phyloP scores from a whole-genome alignment of 2,329 filamentous ascomycete species.

The Cadophora sp. region DNA sequence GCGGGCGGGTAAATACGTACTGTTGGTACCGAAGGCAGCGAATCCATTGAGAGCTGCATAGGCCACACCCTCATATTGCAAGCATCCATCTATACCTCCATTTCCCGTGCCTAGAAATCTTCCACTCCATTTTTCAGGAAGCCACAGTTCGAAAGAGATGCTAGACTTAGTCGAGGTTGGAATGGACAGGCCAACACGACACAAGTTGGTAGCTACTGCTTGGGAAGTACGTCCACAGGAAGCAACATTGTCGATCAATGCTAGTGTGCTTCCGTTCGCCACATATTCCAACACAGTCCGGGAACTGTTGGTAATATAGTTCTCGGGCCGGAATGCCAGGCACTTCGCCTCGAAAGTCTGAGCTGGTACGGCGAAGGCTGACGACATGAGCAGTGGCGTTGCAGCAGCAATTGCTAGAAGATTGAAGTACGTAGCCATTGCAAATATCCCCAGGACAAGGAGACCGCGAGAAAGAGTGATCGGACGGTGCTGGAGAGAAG shows the following conservation, averaged over 20 bases:
- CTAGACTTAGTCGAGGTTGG: constrained; percentile 24
- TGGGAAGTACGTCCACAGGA: constrained; percentile 29
- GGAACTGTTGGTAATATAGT: constrained; percentile 26
- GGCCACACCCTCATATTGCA: constrained; percentile 33
- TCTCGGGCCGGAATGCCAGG: constrained; percentile 24
- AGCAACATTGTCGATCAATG: constrained; percentile 22
- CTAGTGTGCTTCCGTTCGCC: constrained; percentile 19
- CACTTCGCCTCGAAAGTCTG: constrained; percentile 19
- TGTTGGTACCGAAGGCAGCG: constrained; percentile 36
- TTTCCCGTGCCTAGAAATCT: constrained; percentile 50
- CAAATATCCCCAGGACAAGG: constrained; percentile 1
- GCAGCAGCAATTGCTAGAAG: constrained; percentile 6
- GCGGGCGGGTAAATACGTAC: not conserved
- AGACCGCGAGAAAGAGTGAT: not conserved
- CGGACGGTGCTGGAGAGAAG: not conserved
- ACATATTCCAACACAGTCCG: constrained; percentile 24
- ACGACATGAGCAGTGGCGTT: not conserved
- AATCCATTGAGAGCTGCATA: constrained; percentile 37
- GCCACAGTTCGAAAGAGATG: constrained; percentile 35
- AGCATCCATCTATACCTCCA: constrained; percentile 39
- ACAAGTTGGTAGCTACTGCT: constrained; percentile 27
- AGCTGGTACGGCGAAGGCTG: not conserved
- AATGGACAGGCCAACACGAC: constrained; percentile 35
- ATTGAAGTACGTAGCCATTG: not conserved
- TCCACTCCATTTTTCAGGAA: constrained; percentile 47